phyloP scores from a whole-genome alignment of 768 basidiomycete genomes.

The Amyloporia xantha region DNA sequence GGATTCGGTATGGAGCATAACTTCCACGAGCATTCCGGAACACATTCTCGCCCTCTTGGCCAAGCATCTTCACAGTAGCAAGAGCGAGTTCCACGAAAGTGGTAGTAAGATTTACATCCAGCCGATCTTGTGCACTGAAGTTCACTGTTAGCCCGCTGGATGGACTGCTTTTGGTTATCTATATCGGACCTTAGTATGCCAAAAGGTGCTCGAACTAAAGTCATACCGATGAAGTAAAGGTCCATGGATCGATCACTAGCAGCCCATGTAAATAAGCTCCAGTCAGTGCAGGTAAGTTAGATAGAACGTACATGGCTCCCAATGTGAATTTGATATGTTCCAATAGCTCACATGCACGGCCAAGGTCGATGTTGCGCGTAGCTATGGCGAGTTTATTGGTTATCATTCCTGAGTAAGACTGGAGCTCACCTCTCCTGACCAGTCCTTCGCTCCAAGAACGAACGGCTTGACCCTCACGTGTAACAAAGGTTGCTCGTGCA shows the following conservation, averaged over 20 bases:
- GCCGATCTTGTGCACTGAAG: conserved; percentile 69
- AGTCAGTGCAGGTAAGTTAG: background rate
- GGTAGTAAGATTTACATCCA: conserved; percentile 88
- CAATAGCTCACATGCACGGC: conserved; percentile 87
- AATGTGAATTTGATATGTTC: conserved; percentile 96
- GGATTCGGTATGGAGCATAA: conserved; percentile 90
- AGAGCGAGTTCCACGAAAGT: conserved; percentile 83
- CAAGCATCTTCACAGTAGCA: conserved; percentile 66
- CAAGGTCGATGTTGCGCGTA: conserved; percentile 78
- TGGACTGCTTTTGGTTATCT: conserved; percentile 50
- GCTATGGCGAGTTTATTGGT: conserved; percentile 36
- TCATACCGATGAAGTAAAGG: conserved; percentile 64
- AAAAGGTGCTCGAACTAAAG: too few relatives aligned
- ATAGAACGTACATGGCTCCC: conserved; percentile 75
- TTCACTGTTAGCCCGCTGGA: conserved; percentile 50
- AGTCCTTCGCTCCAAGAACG: conserved; percentile 77
- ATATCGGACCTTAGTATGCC: background rate
- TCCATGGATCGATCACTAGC: conserved; percentile 94
- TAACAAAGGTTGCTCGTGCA: conserved; percentile 91
- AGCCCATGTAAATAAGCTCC: background rate
- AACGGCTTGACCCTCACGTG: conserved; percentile 87
- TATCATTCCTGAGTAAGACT: background rate
- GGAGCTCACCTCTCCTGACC: conserved; percentile 77
- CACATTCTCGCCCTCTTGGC: conserved; percentile 64
- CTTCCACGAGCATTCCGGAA: conserved; percentile 76